A percentile compares a stretch with the other conserved stretches of the same genome.
phyloP scores from a whole-genome alignment of 208 protist species.

The Trichomonas gallinae region DNA sequence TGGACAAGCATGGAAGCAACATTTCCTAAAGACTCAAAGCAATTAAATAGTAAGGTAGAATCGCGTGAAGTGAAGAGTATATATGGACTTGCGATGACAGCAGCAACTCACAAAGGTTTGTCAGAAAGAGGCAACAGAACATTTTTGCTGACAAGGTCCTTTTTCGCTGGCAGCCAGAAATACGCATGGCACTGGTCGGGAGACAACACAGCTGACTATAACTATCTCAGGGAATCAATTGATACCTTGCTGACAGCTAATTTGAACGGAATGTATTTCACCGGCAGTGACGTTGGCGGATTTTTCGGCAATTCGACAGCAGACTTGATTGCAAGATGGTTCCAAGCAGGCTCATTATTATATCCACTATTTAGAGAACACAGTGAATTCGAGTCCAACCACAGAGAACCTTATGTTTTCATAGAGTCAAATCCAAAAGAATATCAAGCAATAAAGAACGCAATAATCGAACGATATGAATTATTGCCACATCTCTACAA shows the following conservation, averaged over 20 bases:
- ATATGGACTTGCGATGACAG: conserved; percentile 67
- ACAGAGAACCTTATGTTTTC: conserved; percentile 82
- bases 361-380: conserved; percentile 92
- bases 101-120: conserved; percentile 25
- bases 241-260: conserved; percentile 81
- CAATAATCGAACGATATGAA: conserved; percentile 56
- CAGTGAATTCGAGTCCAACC: conserved; percentile 77
- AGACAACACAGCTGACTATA: conserved; percentile 84
- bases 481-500: conserved; percentile 89
- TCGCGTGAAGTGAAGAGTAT: conserved; percentile 90
- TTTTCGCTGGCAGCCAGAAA: conserved; percentile 90
- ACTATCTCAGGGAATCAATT: conserved; percentile 70
- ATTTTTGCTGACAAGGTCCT: conserved; percentile 90
- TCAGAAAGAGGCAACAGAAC: conserved; percentile 48
- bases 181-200: conserved; percentile 90
- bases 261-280: conserved; percentile 78
- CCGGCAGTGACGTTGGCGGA: conserved; percentile 84
- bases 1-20: conserved; percentile 76
- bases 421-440: conserved; percentile 19
- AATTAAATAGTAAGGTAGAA: conserved; percentile 49
- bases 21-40: conserved; percentile 72
- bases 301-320: conserved; percentile 80
- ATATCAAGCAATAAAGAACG: conserved; percentile 28
- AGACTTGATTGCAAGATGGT: conserved; percentile 88
- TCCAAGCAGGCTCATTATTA: conserved; percentile 68